Evolutionary conservation across 352 stramenopile species (phyloP).

Genomic region (Phytophthora pini): DNA sequence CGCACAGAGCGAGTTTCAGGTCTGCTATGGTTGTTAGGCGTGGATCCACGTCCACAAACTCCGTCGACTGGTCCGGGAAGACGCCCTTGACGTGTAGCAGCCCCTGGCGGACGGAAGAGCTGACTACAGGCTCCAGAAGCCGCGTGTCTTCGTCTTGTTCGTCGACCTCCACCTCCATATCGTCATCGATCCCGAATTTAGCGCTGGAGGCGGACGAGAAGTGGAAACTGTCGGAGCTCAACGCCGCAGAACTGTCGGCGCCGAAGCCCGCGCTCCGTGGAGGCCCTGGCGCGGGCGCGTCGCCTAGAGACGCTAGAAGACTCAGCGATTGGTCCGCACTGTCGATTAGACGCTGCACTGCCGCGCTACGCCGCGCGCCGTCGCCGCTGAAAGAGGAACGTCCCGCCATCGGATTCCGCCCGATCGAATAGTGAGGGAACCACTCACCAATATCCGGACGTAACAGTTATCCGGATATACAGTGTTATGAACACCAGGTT

Average conservation of each 20-base stretch:
- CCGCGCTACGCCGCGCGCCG: conserved; percentile 47
- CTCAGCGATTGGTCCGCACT: conserved; percentile 73
- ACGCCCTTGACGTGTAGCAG: conserved; percentile 83
- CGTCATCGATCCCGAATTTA: conserved; percentile 13
- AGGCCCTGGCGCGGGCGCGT: conserved; percentile 18
- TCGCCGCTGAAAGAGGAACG: conserved; percentile 25
- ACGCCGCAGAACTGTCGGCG: conserved; percentile 11
- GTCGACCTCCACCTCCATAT: conserved; percentile 10
- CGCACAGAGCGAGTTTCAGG: conserved; percentile 69
- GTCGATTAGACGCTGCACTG: conserved; percentile 79
- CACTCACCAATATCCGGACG: conserved; percentile 17
- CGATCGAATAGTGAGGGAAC: conserved; percentile 12
- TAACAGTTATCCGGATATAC: conserved; percentile 1
- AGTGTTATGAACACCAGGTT: no score
- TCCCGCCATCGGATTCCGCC: conserved; percentile 29
- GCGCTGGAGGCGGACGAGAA: conserved; percentile 31
- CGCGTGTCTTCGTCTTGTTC: conserved; percentile 18
- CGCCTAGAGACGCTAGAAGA: conserved; percentile 71
- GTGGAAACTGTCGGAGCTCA: conserved; percentile 47
- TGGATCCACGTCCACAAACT: conserved; percentile 83
- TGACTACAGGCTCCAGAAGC: conserved; percentile 49
- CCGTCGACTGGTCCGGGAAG: conserved; percentile 83
- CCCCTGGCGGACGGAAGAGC: conserved; percentile 56
- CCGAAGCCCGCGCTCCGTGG: conserved; percentile 18
- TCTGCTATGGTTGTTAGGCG: conserved; percentile 75